Base-by-base conservation (phyloP, 2,329 filamentous ascomycete genomes). In the Tolypocladium pustulatum region DNA sequence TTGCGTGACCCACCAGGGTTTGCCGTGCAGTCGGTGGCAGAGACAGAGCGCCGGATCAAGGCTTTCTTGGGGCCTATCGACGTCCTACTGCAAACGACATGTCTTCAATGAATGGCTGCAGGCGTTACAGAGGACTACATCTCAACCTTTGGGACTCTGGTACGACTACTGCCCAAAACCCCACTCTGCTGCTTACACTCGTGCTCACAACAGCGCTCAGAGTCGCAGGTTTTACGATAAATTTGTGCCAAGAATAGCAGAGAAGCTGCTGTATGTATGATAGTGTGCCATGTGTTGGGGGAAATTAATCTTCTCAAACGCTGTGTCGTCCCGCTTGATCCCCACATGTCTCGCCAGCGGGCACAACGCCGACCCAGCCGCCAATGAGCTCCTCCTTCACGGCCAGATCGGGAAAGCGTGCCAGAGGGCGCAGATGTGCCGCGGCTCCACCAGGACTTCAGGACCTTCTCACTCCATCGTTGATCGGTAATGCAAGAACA, bases 361-460 rank as follows among this genome's bases (percentile, higher is more conserved):
- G 34, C 17, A n/a, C 13, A 53, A 8, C n/a, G 41, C 53, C 15
- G 12, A 15, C 40, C 57, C 32, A 12, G 38, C 57, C 54, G 53
- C 57, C 57, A 58, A 58, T 58, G n/a, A 58, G 57, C 57, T 40
- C 54, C 27, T 36, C n/a, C 30, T 41, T 20, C 10, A n/a, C 36
- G 9, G 57, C 57, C 57, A 15, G 40, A 58, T 56, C 57, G 27
- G 57, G 57, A 20, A 58, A 58, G n/a, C 57, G 10, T 30, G 0
- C n/a, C 1, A 49, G 9, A 25, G 13, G 41, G 12, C 41, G 0
- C 41, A 7, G 22, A 46, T 15, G 3, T 25, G 7, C 9, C 41
- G 41, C n/a, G 12, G 41, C 41, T 46, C 41, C 41, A 46, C 41
- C 41, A 7, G 5, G 9, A 25, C 41, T 5, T 46, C 41, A 46